Conservation (phyloP, 768 basidiomycete genomes). For the Dioszegia crocea region DNA sequence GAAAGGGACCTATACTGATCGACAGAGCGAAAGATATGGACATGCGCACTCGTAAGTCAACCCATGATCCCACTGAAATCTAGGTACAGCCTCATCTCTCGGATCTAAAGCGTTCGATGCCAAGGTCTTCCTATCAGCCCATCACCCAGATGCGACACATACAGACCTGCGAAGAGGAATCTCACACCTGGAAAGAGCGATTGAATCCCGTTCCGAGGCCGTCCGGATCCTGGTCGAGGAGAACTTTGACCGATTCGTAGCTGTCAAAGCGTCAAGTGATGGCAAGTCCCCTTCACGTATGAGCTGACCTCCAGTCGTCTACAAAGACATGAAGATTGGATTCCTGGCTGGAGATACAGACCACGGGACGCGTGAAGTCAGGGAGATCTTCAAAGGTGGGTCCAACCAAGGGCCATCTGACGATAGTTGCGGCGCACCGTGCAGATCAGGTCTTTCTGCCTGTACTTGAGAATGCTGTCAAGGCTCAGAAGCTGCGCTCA, state of each 20-base stretch:
- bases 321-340: conserved; percentile 88
- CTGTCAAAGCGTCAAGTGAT: conserved; percentile 94
- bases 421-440: conserved; percentile 79
- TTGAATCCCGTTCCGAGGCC: conserved; percentile 90
- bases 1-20: conserved; percentile 2
- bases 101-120: conserved; percentile 95
- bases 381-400: conserved; percentile 80
- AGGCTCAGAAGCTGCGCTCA: conserved; percentile 84
- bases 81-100: conserved; percentile 76
- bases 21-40: conserved; percentile 65
- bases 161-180: conserved; percentile 82
- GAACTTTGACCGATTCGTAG: conserved; percentile 96
- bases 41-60: conserved; percentile 52
- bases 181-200: conserved; percentile 65
- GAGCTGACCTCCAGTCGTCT: conserved; percentile 59
- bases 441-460: conserved; percentile 95
- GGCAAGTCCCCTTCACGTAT: conserved; percentile 54
- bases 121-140: conserved; percentile 80
- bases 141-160: conserved; percentile 92
- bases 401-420: conserved; percentile 6
- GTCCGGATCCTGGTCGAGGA: conserved; percentile 91
- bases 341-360: conserved; percentile 71
- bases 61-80: conserved; percentile 7
- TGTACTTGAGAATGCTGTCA: conserved; percentile 89
- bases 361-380: conserved; percentile 74